A percentile compares a stretch with the other conserved stretches of the same genome.
Conservation (phyloP, 371 early-diverging fungal species). For the Mortierella sp. region DNA sequence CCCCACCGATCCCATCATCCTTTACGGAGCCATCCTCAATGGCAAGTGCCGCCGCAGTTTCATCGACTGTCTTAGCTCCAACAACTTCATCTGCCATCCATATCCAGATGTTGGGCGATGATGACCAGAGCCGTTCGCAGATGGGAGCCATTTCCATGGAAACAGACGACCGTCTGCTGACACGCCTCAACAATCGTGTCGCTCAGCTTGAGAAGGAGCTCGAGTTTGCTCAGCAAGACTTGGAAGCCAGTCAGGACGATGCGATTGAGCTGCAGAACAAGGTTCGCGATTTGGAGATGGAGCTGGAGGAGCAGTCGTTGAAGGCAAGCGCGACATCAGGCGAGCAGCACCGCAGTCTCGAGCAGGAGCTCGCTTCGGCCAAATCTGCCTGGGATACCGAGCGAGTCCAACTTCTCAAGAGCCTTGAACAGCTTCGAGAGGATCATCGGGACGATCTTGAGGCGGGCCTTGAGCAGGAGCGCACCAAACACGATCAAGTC, state of each 20-base stretch:
- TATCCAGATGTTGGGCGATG: constrained; percentile 51
- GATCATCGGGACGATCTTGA: constrained; percentile 32
- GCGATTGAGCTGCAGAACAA: constrained; percentile 29
- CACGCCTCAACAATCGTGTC: constrained; percentile 46
- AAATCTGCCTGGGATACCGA: constrained; percentile 35
- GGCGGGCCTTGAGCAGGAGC: constrained; percentile 11
- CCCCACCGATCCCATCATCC: constrained; percentile 53
- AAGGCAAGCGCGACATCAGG: neutral
- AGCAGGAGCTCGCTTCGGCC: constrained; percentile 17
- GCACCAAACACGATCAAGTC: constrained; percentile 7
- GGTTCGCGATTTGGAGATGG: constrained; percentile 47
- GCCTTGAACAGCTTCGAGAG: constrained; percentile 30
- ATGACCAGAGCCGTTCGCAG: constrained; percentile 51
- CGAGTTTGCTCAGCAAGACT: constrained; percentile 52
- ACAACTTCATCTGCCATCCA: constrained; percentile 38
- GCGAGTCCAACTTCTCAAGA: constrained; percentile 24
- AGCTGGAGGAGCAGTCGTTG: constrained; percentile 21
- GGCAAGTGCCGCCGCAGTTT: neutral
- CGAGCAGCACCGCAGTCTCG: neutral
- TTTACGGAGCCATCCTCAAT: constrained; percentile 15
- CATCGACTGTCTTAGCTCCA: constrained; percentile 7
- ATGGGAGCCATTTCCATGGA: constrained; percentile 47
- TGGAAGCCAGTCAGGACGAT: constrained; percentile 48
- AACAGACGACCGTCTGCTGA: constrained; percentile 47
- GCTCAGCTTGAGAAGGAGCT: constrained; percentile 54